Evolutionary conservation across 139 green algal genomes (phyloP).

Genomic region (Spirogloea muscicola): DNA sequence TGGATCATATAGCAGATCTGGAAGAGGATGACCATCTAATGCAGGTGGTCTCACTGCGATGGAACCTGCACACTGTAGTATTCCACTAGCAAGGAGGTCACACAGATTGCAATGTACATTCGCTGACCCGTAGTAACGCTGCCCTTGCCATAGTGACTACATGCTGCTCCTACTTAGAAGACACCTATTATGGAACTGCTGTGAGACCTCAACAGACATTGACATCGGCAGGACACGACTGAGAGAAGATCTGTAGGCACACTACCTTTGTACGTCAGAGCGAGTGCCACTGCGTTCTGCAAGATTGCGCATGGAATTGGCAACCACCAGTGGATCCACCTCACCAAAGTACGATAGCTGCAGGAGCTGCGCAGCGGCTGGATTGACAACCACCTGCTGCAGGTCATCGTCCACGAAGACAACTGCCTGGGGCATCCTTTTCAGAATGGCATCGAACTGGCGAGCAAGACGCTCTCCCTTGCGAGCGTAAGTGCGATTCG

Average conservation of each 20-base stretch:
- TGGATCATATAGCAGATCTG: neutral
- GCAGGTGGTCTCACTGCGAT: neutral
- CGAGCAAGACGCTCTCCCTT: neutral
- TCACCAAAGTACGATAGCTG: constrained; percentile 5
- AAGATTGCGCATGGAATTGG: constrained; percentile 27
- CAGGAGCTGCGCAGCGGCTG: neutral
- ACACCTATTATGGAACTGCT: no score
- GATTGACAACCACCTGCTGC: neutral
- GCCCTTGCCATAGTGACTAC: neutral
- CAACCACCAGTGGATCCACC: constrained; percentile 32
- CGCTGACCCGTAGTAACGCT: neutral
- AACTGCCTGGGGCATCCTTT: constrained; percentile 20
- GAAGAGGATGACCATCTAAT: neutral
- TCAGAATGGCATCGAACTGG: constrained; percentile 33
- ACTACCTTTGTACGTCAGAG: constrained; percentile 27
- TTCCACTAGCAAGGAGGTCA: neutral
- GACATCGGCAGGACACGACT: no score
- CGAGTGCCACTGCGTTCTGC: constrained; percentile 14
- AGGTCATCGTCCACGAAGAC: constrained; percentile 24
- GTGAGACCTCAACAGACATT: no score
- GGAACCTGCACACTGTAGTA: neutral
- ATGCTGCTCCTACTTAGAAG: no score
- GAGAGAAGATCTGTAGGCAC: no score
- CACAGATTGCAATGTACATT: neutral
- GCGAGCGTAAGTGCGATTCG: neutral